Base-by-base conservation (phyloP, 2,329 filamentous ascomycete species). In the Alternaria angustiovoidea region DNA sequence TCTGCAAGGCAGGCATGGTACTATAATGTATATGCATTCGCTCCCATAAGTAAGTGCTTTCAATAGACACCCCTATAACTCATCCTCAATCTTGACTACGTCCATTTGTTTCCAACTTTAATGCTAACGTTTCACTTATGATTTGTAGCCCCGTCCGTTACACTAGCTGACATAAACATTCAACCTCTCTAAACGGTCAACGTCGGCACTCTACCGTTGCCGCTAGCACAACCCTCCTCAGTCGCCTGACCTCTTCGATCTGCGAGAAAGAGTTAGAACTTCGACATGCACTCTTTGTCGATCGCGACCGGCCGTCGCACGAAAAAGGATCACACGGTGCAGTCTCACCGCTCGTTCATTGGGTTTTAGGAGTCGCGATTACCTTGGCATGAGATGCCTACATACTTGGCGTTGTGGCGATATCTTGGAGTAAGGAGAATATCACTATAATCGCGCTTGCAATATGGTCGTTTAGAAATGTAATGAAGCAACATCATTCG, bases 201-300 rank as follows among this genome's bases (percentile, higher is more conserved):
- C 16, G 16, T 58, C 55, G 49, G 55, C 49, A 54, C 30, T 18
- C 16, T 24, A 26, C 41, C 14, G 49, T 49, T 24, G 49, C 18
- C 30, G 30, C 30, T 32, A n/a, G 20, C 24, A 41, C 26, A 26
- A 34, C 32, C 20, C 34, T 54, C 20, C 16, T 28, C 24, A 42
- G 7, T 57, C 54, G 48, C 32, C 55, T 58, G 55, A 54, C 42
- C 42, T 54, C 26, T 7, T 32, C 47, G 34, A 44, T 32, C 20
- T 32, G 41, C 42, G 30, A 12, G 14, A 12, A 38, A 11, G 16
- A 38, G 34, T 36, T 26, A 16, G 30, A 24, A 36, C 46, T 38
- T n/a, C 34, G 46, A 49, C 22, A 49, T 16, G 18, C 14, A 47
- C 16, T 34, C 16, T 47, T 18, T 39, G 42, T n/a, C 43, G 49